These are phyloP conservation scores for Striga hermonthica DNA, from an alignment of 305 asterid genomes.

Conservation along the genomic window DNA sequence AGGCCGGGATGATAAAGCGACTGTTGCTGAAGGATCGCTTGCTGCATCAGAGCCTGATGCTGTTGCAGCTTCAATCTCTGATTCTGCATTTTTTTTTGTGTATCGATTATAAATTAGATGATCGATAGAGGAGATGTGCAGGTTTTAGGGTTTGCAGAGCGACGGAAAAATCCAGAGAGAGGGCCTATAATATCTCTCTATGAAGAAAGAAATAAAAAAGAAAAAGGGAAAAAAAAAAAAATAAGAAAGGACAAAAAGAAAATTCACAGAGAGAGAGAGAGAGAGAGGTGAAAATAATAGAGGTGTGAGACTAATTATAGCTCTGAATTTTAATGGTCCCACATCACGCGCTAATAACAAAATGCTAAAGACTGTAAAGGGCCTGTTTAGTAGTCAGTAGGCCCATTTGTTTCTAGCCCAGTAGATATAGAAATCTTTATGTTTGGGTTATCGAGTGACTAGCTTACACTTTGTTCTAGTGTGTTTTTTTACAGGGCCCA, in stretches of 20 bases:
- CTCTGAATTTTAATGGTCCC: conserved; percentile 26
- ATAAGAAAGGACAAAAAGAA: conserved; percentile 26
- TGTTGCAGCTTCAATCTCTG: conserved; percentile 82
- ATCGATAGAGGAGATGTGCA: conserved; percentile 6
- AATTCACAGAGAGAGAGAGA: conserved; percentile 25
- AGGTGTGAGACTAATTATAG: conserved; percentile 29
- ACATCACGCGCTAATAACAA: conserved; percentile 10
- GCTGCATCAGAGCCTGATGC: conserved; percentile 88
- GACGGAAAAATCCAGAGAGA: conserved; percentile 33
- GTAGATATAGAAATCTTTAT: not conserved
- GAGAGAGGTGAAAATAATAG: conserved; percentile 20
- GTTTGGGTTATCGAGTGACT: no score
- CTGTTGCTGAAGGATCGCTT: conserved; percentile 87
- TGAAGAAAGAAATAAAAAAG: conserved; percentile 2
- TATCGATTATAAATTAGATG: conserved; percentile 19
- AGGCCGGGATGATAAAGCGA: conserved; percentile 84
- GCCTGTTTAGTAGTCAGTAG: not conserved
- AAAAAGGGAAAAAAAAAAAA: conserved; percentile 6
- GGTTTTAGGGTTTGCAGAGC: conserved; percentile 40
- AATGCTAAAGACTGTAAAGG: not conserved
- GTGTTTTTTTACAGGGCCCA: no score
- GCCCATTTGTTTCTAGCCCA: not conserved
- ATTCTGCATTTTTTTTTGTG: conserved; percentile 61
- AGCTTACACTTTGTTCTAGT: no score
- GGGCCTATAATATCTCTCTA: conserved; percentile 18